Conservation (phyloP, 306 rosid species). For the Notholithocarpus densiflorus region DNA sequence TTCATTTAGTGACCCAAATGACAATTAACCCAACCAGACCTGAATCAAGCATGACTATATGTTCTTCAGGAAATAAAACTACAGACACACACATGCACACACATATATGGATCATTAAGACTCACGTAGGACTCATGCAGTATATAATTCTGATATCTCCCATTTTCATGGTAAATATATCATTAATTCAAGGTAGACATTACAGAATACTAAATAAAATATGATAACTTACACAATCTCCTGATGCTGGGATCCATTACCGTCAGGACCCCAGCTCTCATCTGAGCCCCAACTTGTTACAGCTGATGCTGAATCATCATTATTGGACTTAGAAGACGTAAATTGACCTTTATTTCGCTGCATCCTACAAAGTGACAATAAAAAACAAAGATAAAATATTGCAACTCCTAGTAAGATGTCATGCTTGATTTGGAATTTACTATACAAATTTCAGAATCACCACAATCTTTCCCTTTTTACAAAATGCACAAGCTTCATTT, state of each 20-base stretch:
- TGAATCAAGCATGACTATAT: too few relatives aligned
- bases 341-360: slow-evolving; percentile 79
- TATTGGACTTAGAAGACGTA: slow-evolving; percentile 61
- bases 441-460: too few relatives aligned
- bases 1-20: too few relatives aligned
- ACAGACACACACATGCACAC: too few relatives aligned
- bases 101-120: too few relatives aligned
- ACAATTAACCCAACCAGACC: too few relatives aligned
- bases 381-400: not conserved
- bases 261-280: slow-evolving; percentile 46
- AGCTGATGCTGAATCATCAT: slow-evolving; percentile 58
- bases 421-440: not conserved
- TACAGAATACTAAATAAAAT: not conserved
- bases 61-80: too few relatives aligned
- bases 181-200: not conserved
- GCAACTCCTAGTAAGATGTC: not conserved
- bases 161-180: not conserved
- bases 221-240: slow-evolving; percentile 59
- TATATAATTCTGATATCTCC: not conserved
- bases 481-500: too few relatives aligned
- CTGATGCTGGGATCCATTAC: slow-evolving; percentile 59
- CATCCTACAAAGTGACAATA: slow-evolving; percentile 47
- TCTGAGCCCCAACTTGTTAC: slow-evolving; percentile 49
- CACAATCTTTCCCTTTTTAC: too few relatives aligned
- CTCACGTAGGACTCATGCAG: too few relatives aligned